Conservation (phyloP, 225 moss, liverwort and hornwort genomes). For the Sphagnum tenellum region DNA sequence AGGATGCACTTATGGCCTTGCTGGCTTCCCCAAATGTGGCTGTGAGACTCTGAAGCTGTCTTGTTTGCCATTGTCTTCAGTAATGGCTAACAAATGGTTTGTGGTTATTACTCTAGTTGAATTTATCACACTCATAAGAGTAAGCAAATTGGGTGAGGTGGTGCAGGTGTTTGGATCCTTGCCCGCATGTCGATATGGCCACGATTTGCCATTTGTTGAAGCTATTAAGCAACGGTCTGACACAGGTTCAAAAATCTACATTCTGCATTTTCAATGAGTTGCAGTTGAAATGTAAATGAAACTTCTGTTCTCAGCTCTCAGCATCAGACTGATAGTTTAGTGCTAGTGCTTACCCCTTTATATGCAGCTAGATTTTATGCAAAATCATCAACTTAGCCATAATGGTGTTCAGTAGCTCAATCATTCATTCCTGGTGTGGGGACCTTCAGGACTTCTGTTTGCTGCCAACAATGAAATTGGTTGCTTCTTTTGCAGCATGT, state of each 20-base stretch:
- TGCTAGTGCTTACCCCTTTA: no score
- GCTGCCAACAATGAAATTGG: no score
- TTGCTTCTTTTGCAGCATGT: no score
- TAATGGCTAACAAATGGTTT: background rate
- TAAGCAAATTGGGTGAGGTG: background rate
- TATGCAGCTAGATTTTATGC: no score
- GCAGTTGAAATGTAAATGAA: no score
- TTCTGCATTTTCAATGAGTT: no score
- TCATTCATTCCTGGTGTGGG: no score
- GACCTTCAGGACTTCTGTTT: no score
- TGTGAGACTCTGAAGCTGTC: slow-evolving; percentile 10
- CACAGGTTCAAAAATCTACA: slow-evolving; percentile 23
- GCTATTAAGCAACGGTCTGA: slow-evolving; percentile 70
- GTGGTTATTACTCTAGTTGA: background rate
- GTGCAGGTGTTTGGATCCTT: slow-evolving; percentile 70
- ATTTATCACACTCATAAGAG: background rate
- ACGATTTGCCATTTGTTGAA: slow-evolving; percentile 79
- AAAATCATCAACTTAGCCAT: no score
- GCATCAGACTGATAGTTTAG: no score
- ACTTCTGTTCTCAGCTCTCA: no score
- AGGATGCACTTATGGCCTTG: slow-evolving; percentile 54
- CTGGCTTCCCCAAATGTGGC: slow-evolving; percentile 69
- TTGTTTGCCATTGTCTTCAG: background rate
- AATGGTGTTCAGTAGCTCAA: no score
- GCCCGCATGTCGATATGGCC: slow-evolving; percentile 72